A percentile compares a stretch with the other conserved stretches of the same genome.
Conservation (phyloP, 2,329 filamentous ascomycete genomes). For the Pseudogymnoascus sp. region DNA sequence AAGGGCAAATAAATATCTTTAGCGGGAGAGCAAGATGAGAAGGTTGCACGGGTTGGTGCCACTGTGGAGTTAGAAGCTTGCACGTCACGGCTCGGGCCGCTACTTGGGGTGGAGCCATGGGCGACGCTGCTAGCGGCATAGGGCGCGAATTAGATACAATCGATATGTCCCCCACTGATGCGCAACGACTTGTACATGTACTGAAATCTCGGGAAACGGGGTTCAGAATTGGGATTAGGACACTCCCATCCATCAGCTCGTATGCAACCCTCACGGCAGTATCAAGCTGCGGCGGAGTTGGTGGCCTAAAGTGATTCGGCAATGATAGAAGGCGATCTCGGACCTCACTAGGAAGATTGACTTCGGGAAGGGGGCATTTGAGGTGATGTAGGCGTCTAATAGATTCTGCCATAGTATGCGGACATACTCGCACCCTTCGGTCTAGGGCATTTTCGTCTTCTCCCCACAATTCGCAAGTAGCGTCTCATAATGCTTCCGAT, state of each 20-base stretch:
- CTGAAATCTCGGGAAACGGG: constrained; percentile 24
- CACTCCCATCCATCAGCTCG: constrained; percentile 95
- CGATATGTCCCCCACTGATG: constrained; percentile 14
- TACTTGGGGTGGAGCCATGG: too few relatives aligned
- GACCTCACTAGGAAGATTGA: constrained; percentile 81
- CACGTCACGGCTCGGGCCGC: too few relatives aligned
- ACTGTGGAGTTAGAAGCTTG: too few relatives aligned
- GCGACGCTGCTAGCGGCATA: too few relatives aligned
- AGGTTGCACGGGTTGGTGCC: too few relatives aligned
- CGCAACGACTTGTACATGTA: constrained; percentile 23
- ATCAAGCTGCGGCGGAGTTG: constrained; percentile 66
- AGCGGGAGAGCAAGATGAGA: too few relatives aligned
- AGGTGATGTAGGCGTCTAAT: constrained; percentile 81
- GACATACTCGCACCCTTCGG: constrained; percentile 45
- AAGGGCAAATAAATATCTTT: too few relatives aligned
- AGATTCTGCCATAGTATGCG: constrained; percentile 80
- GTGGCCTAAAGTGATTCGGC: constrained; percentile 54
- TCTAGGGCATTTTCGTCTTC: constrained; percentile 21
- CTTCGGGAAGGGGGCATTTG: constrained; percentile 76
- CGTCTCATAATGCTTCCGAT: constrained; percentile 45
- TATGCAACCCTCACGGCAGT: constrained; percentile 81
- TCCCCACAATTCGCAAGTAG: constrained; percentile 38
- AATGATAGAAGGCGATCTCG: constrained; percentile 69
- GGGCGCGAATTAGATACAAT: too few relatives aligned
- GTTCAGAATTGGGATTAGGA: constrained; percentile 85